Evolutionary conservation across 768 basidiomycete species (phyloP).

Genomic region (Boletus fagicola): DNA sequence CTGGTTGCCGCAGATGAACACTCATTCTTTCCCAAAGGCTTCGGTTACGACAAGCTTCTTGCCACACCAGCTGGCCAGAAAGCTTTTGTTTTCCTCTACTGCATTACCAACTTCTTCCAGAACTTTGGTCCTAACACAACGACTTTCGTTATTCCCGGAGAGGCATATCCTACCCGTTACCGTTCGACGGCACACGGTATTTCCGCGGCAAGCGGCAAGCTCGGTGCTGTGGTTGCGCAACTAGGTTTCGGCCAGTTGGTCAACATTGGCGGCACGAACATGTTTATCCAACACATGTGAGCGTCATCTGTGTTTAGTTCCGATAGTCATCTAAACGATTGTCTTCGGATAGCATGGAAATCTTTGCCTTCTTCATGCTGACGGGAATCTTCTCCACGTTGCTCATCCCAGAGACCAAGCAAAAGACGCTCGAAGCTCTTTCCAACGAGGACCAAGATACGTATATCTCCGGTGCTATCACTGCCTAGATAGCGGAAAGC

Average conservation of each 20-base stretch:
- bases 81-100: constrained; percentile 81
- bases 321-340: constrained; percentile 3
- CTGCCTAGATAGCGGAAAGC: constrained; percentile 7
- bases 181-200: constrained; percentile 85
- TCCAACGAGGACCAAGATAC: constrained; percentile 68
- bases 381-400: constrained; percentile 82
- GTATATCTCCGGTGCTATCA: constrained; percentile 42
- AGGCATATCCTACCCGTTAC: constrained; percentile 86
- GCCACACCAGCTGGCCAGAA: constrained; percentile 41
- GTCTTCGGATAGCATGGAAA: constrained; percentile 51
- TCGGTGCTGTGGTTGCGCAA: constrained; percentile 80
- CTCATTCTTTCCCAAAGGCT: constrained; percentile 43
- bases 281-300: constrained; percentile 68
- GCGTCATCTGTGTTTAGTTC: constrained; percentile 24
- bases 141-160: constrained; percentile 79
- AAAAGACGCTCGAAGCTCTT: constrained; percentile 61
- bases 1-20: neutral
- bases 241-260: constrained; percentile 69
- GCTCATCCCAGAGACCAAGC: constrained; percentile 78
- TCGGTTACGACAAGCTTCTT: constrained; percentile 59
- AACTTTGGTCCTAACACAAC: constrained; percentile 84
- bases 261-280: constrained; percentile 64
- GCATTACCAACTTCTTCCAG: constrained; percentile 87
- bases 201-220: constrained; percentile 78
- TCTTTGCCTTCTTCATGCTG: constrained; percentile 85